Evolutionary conservation across 305 asterid species (phyloP), one percentile per base, ranked within the genome.

Genomic region (Caryopteris hybrid): DNA sequence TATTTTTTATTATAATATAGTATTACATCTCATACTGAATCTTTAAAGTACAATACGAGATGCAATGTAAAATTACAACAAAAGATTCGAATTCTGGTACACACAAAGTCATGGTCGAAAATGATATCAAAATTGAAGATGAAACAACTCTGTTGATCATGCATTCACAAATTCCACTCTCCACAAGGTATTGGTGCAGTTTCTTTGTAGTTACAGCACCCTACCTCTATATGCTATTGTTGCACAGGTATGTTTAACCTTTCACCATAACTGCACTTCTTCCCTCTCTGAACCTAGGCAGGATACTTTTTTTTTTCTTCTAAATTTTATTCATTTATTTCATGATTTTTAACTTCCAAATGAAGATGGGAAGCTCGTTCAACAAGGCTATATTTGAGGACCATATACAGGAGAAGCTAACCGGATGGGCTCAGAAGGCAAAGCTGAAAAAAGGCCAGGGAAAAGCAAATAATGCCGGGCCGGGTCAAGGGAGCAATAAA

Each of bases 331-430:
- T n/a, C n/a, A n/a, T n/a, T n/a, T n/a, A n/a, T 6, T 12, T 33
- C 43, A 8, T 59, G 16, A 33, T 43, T 39, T 52, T 16, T 52
- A 12, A 8, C 1, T 36, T 38, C 10, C 1, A 1, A 39, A 55
- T 56, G 51, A 22, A 85, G 95, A 88, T 84, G 96, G 96, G 93
- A 78, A 86, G 84, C 71, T 79, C 84, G 68, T 84, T 82, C 83
- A 86, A 81, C 78, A 78, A 55, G 70, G 83, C 84, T 21, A 82
- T 85, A 61, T 84, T 88, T 46, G 86, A 81, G 21, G 91, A 86
- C 18, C 85, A 81, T 62, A 76, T 84, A 59, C 87, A 79, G 76
- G 80, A 42, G 51, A 74, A 79, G 43, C 68, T 86, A 5, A 60
- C 74, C 1, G 87, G 80, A 8, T 86, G 96, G 96, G 88, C 88